Base-by-base conservation (phyloP, 768 basidiomycete genomes). In the Atractiella rhizophila region DNA sequence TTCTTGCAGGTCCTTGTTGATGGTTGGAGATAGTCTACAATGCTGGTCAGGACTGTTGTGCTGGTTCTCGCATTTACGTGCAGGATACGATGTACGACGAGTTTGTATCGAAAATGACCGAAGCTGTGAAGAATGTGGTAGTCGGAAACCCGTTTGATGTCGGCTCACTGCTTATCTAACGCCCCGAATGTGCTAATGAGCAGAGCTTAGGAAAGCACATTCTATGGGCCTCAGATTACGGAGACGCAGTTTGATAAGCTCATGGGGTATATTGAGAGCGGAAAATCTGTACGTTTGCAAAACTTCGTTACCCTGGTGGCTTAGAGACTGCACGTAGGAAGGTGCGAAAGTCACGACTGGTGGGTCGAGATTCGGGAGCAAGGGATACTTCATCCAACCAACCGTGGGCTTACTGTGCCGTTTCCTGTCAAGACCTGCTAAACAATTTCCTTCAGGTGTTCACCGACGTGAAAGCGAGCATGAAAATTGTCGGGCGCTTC, bases 1-100 rank as follows among this genome's bases (percentile, higher is more conserved):
- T n/a, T n/a, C n/a, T n/a, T n/a, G n/a, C 81, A 57, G 79, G 76
- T 3, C 80, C 81, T 20, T 78, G 81, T 28, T 83, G 80, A 29
- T 69, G 81, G 18, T 61, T 82, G 28, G 83, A 77, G 54, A 77
- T 80, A 19, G 81, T n/a, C n/a, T n/a, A n/a, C n/a, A n/a, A n/a
- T n/a, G n/a, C n/a, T n/a, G n/a, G n/a, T n/a, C n/a, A n/a, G n/a
- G n/a, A n/a, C n/a, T n/a, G n/a, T n/a, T 70, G 69, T 48, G 77
- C 77, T 6, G 75, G 78, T 10, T 74, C 77, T 19, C 69, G 81
- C 46, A 70, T 82, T 51, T 80, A 66, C 52, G 75, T 83, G 4
- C 80, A 83, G 53, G 76, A 83, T 39, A 66, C 68, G 19, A 69
- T 82, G 49, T 81, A 82, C 59, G 78, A 82, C 57, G 56, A 70